phyloP scores from a whole-genome alignment of 495 filamentous ascomycete genomes.

The Aspergillus conjunctus region DNA sequence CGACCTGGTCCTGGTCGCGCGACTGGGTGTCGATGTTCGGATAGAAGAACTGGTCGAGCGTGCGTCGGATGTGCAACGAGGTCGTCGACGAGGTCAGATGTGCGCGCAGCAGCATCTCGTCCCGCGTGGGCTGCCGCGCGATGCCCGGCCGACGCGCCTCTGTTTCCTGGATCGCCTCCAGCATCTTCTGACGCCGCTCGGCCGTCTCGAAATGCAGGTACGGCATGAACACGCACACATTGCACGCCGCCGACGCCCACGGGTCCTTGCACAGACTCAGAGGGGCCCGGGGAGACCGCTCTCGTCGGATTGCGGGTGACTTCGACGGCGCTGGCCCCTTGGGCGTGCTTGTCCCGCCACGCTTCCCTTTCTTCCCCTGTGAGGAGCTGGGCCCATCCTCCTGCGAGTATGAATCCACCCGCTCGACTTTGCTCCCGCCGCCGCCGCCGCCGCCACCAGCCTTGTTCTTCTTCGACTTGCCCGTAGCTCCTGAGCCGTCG shows the following conservation, averaged over 20 bases:
- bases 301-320: constrained; percentile 20
- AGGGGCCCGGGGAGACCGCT: constrained; percentile 29
- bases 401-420: constrained; percentile 35
- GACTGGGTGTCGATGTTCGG: constrained; percentile 68
- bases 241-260: constrained; percentile 30
- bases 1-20: constrained; percentile 70
- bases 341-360: constrained; percentile 42
- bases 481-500: background rate
- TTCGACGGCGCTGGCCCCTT: constrained; percentile 41
- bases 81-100: constrained; percentile 57
- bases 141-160: constrained; percentile 34
- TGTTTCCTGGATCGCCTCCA: constrained; percentile 57
- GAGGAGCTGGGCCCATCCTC: constrained; percentile 34
- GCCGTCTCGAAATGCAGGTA: constrained; percentile 70
- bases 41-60: constrained; percentile 72
- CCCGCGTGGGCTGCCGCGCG: constrained; percentile 43
- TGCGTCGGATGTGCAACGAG: constrained; percentile 66
- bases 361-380: constrained; percentile 42
- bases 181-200: constrained; percentile 58
- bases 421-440: constrained; percentile 40
- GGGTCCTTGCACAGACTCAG: constrained; percentile 38
- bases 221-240: constrained; percentile 68
- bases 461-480: constrained; percentile 32
- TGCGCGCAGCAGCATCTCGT: constrained; percentile 65
- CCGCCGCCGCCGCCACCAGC: constrained; percentile 22